Conservation (phyloP, 805 yeast species). For the Sugiyamaella americana region DNA sequence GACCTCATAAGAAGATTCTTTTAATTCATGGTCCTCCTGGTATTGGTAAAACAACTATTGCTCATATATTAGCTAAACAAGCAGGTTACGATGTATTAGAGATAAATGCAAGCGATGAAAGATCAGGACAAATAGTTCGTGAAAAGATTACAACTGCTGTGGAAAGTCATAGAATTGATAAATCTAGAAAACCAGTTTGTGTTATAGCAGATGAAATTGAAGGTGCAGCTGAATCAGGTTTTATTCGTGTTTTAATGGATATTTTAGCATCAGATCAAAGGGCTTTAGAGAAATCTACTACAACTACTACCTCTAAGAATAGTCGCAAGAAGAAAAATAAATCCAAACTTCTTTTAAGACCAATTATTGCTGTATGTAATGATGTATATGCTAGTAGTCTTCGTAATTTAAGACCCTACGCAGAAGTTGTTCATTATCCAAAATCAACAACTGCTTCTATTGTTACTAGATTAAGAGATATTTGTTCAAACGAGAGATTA, state of each 20-base stretch:
- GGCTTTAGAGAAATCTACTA: constrained; percentile 36
- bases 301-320: constrained; percentile 2
- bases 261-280: constrained; percentile 51
- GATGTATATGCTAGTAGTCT: constrained; percentile 72
- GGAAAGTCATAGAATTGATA: constrained; percentile 52
- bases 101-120: constrained; percentile 78
- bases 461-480: constrained; percentile 43
- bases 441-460: constrained; percentile 48
- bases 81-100: constrained; percentile 77
- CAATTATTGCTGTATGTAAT: constrained; percentile 89
- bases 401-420: constrained; percentile 63
- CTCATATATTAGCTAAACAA: constrained; percentile 77
- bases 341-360: constrained; percentile 54
- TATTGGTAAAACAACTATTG: constrained; percentile 83
- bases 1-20: constrained; percentile 60
- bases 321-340: constrained; percentile 28
- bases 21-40: constrained; percentile 92
- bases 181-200: constrained; percentile 66
- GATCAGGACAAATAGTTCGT: constrained; percentile 52
- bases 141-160: constrained; percentile 57
- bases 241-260: constrained; percentile 53
- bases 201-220: constrained; percentile 87
- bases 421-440: constrained; percentile 65
- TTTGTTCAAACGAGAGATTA: constrained; percentile 52
- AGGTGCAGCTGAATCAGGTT: constrained; percentile 57